Conservation (phyloP, 164 flowering plant species). For the Houttuynia cordata region DNA sequence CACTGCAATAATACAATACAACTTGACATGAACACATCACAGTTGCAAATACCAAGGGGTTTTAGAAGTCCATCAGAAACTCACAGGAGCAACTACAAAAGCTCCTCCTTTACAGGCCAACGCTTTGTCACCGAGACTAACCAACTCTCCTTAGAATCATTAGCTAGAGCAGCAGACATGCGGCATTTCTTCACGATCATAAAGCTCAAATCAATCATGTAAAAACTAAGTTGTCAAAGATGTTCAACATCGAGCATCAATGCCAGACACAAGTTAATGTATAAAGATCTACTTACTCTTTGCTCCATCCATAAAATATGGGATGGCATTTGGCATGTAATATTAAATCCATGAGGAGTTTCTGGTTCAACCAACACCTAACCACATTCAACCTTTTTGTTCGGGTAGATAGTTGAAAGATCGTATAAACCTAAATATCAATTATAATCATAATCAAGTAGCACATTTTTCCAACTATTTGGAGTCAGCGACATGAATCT, state of each 20-base stretch:
- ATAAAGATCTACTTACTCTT: slow-evolving; percentile 35
- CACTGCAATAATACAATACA: slow-evolving; percentile 39
- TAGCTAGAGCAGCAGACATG: slow-evolving; percentile 24
- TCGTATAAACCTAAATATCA: no score
- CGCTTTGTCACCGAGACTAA: neutral
- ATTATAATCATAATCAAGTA: no score
- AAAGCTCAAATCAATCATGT: slow-evolving; percentile 2
- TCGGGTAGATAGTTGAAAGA: slow-evolving; percentile 2
- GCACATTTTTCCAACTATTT: no score
- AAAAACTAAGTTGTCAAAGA: neutral
- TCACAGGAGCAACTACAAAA: slow-evolving; percentile 89
- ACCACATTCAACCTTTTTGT: slow-evolving; percentile 3
- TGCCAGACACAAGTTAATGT: neutral
- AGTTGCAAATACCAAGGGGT: neutral
- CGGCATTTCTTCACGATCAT: slow-evolving; percentile 47
- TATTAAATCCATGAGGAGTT: slow-evolving; percentile 83
- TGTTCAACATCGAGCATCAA: neutral
- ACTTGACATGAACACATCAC: neutral
- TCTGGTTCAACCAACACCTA: slow-evolving; percentile 97
- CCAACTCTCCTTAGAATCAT: slow-evolving; percentile 27
- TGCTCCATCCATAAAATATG: slow-evolving; percentile 94
- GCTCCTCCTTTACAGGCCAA: slow-evolving; percentile 48
- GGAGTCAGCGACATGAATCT: no score
- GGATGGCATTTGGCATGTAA: slow-evolving; percentile 86
- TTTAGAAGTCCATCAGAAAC: slow-evolving; percentile 16